Evolutionary conservation across 202 grass and related monocot genomes (phyloP).

Genomic region (Dendrocalamus latiflorus): DNA sequence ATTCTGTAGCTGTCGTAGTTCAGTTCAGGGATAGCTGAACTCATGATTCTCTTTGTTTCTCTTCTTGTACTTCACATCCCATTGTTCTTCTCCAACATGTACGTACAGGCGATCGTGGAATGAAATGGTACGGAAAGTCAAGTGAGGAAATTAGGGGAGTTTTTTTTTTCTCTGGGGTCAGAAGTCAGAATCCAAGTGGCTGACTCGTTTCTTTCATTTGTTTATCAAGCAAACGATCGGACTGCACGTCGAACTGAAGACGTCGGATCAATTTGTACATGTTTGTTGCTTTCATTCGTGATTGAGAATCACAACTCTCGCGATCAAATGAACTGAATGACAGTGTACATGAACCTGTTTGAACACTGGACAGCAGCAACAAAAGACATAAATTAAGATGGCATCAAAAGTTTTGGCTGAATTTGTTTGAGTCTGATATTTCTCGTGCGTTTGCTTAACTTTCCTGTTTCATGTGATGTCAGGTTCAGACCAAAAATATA

Average conservation of each 20-base stretch:
- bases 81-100: background rate
- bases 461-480: background rate
- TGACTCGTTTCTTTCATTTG: background rate
- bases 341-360: background rate
- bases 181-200: background rate
- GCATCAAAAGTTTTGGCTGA: background rate
- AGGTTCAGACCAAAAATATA: background rate
- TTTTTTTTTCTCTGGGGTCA: background rate
- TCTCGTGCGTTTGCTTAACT: background rate
- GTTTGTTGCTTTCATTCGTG: background rate
- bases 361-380: background rate
- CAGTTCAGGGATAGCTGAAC: too few species aligned
- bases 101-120: background rate
- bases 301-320: background rate
- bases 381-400: background rate
- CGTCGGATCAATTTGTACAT: background rate
- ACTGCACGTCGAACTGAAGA: background rate
- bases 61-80: background rate
- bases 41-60: too few species aligned
- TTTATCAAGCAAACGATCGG: background rate
- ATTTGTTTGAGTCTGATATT: background rate
- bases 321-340: background rate
- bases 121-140: background rate
- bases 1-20: too few species aligned
- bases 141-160: too few species aligned